Conservation (phyloP, 208 protist species). For the Acanthamoeba quina region DNA sequence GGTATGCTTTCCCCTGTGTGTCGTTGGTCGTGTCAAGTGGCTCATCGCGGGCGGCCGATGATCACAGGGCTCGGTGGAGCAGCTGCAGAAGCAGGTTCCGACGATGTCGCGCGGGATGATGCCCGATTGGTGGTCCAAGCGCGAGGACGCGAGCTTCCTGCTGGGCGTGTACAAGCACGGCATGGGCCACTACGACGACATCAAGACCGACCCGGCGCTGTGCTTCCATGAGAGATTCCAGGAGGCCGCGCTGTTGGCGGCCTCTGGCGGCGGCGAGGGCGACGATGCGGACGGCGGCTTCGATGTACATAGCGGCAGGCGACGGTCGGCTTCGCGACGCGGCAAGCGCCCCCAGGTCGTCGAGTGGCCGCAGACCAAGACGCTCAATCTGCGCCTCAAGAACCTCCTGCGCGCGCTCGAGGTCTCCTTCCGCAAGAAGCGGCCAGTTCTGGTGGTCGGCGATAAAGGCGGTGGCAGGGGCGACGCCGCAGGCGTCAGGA, state of each 20-base stretch:
- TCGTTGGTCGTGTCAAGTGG: no score
- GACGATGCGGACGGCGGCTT: background rate
- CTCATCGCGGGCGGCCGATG: background rate
- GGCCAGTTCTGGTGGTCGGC: background rate
- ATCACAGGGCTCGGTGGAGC: slow-evolving; percentile 8
- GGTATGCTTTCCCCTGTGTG: background rate
- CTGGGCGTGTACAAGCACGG: slow-evolving; percentile 83
- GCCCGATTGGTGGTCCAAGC: slow-evolving; percentile 48
- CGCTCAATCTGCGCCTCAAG: slow-evolving; percentile 55
- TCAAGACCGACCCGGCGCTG: slow-evolving; percentile 76
- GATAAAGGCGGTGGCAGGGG: background rate
- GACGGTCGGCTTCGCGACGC: slow-evolving; percentile 11
- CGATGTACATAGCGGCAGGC: slow-evolving; percentile 36
- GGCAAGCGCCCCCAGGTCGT: slow-evolving; percentile 15
- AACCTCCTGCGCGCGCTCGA: slow-evolving; percentile 60
- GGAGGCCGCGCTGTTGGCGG: slow-evolving; percentile 6
- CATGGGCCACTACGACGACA: slow-evolving; percentile 78
- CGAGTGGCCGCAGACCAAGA: slow-evolving; percentile 66
- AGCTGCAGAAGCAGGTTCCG: slow-evolving; percentile 63
- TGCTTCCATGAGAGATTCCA: slow-evolving; percentile 71
- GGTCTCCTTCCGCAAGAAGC: slow-evolving; percentile 21
- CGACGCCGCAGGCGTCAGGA: background rate
- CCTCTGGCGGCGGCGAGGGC: background rate
- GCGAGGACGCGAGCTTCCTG: slow-evolving; percentile 74
- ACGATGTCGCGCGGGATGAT: slow-evolving; percentile 31